phyloP scores from a whole-genome alignment of 345 rosid genomes.

The Sapria himalayana region DNA sequence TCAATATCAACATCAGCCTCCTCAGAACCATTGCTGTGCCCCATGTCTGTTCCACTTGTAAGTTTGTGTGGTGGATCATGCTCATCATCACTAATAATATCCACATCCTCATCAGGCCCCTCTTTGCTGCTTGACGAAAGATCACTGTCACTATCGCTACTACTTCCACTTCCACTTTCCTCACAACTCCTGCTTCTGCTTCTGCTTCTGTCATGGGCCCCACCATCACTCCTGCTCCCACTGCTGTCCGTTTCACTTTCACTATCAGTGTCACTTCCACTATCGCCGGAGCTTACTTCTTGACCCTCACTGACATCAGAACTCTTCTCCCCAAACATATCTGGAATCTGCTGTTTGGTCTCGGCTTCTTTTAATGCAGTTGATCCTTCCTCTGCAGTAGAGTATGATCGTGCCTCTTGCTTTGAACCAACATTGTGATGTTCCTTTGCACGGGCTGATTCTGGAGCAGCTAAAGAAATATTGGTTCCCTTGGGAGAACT shows the following conservation, averaged over 20 bases:
- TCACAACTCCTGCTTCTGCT: conserved; percentile 27
- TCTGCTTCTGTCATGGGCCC: conserved; percentile 28
- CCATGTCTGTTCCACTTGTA: conserved; percentile 14
- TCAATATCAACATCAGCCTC: conserved; percentile 27
- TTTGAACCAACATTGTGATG: conserved; percentile 12
- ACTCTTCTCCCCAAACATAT: conserved; percentile 31
- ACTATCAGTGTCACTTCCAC: conserved; percentile 58
- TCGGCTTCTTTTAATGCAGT: conserved; percentile 22
- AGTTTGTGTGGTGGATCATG: conserved; percentile 25
- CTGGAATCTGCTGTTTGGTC: conserved; percentile 36
- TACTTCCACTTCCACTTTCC: conserved; percentile 50
- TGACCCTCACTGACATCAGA: conserved; percentile 47
- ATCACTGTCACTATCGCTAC: conserved; percentile 88
- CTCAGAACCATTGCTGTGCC: conserved; percentile 22
- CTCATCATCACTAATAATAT: conserved; percentile 83
- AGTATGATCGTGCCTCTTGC: conserved; percentile 18
- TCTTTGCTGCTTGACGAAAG: conserved; percentile 73
- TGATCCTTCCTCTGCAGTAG: conserved; percentile 20
- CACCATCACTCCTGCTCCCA: conserved; percentile 45
- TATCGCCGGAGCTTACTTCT: conserved; percentile 62
- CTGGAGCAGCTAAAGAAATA: conserved; percentile 35
- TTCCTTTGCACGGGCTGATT: conserved; percentile 20
- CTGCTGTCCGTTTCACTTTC: conserved; percentile 44
- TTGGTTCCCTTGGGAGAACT: too few relatives aligned
- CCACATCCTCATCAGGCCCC: conserved; percentile 86